These are phyloP conservation scores for Plectosphaerella cucumerina DNA, from an alignment of 2,329 filamentous ascomycete genomes.

Conservation along the genomic window DNA sequence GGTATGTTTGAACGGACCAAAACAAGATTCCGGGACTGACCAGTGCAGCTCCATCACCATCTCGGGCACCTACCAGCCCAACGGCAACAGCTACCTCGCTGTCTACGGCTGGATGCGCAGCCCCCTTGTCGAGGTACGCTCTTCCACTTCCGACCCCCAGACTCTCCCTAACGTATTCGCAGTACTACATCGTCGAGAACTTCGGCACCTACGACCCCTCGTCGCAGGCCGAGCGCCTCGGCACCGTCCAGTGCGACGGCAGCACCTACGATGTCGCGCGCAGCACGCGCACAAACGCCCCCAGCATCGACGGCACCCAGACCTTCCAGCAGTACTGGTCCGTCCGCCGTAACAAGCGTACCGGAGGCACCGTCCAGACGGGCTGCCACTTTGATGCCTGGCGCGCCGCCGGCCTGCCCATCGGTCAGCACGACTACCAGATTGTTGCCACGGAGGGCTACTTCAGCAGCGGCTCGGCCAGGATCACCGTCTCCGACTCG, in stretches of 20 bases:
- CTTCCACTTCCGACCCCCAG: neutral
- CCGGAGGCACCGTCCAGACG: conserved; percentile 44
- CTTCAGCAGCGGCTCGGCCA: conserved; percentile 41
- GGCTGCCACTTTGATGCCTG: conserved; percentile 50
- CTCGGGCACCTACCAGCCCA: conserved; percentile 39
- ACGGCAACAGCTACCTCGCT: conserved; percentile 40
- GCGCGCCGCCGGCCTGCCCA: conserved; percentile 38
- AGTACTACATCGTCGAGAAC: conserved; percentile 20
- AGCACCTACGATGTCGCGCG: conserved; percentile 31
- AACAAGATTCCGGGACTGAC: neutral
- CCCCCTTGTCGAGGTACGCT: conserved; percentile 25
- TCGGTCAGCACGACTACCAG: conserved; percentile 44
- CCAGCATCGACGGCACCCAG: conserved; percentile 43
- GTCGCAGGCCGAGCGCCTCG: conserved; percentile 24
- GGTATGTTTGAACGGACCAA: neutral
- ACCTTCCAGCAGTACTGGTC: conserved; percentile 51
- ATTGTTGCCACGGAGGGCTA: conserved; percentile 53
- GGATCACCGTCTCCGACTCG: conserved; percentile 34
- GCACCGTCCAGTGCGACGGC: conserved; percentile 30
- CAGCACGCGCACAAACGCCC: conserved; percentile 33
- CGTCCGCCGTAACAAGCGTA: conserved; percentile 43
- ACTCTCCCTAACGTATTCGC: neutral
- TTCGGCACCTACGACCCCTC: conserved; percentile 33
- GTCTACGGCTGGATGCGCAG: conserved; percentile 33
- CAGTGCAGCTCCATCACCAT: conserved; percentile 41